Percentiles rank a stretch among this genome's conserved stretches.
Evolutionary conservation across 768 basidiomycete genomes (phyloP).

Genomic region (Pleurotus ostreatus): DNA sequence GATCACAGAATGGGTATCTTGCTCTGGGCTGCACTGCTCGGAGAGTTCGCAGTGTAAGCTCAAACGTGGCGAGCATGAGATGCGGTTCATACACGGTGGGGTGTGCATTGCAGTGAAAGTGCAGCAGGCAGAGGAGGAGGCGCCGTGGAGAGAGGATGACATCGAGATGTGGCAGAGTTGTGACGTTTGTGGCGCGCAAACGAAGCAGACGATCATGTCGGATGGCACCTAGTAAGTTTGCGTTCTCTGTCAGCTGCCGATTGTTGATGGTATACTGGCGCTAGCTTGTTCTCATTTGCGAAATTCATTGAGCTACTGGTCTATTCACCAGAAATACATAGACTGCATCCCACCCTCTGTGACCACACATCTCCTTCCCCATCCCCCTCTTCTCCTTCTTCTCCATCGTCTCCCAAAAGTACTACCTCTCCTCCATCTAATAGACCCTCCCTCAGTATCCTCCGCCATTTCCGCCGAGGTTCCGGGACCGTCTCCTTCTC

Average conservation of each 20-base stretch:
- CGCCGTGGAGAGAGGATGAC: slow-evolving; percentile 13
- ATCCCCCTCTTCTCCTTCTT: slow-evolving; percentile 25
- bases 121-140: slow-evolving; percentile 9
- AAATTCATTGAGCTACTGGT: slow-evolving; percentile 55
- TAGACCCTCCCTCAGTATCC: slow-evolving; percentile 20
- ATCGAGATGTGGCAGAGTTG: slow-evolving; percentile 50
- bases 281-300: slow-evolving; percentile 49
- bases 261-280: background rate
- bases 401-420: slow-evolving; percentile 12
- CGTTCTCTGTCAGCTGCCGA: background rate
- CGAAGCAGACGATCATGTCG: slow-evolving; percentile 31
- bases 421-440: slow-evolving; percentile 9
- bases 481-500: slow-evolving; percentile 13
- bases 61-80: slow-evolving; percentile 39
- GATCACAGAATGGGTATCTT: slow-evolving; percentile 27
- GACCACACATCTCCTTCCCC: slow-evolving; percentile 38
- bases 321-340: slow-evolving; percentile 37
- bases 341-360: slow-evolving; percentile 37
- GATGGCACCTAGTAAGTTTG: slow-evolving; percentile 50
- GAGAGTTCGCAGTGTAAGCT: slow-evolving; percentile 27
- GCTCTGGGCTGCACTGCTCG: slow-evolving; percentile 31
- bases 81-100: slow-evolving; percentile 37
- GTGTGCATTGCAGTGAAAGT: slow-evolving; percentile 25
- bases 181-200: slow-evolving; percentile 36
- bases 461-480: slow-evolving; percentile 30